phyloP scores from a whole-genome alignment of 2,329 filamentous ascomycete species.

The Cladorrhinum sp. region DNA sequence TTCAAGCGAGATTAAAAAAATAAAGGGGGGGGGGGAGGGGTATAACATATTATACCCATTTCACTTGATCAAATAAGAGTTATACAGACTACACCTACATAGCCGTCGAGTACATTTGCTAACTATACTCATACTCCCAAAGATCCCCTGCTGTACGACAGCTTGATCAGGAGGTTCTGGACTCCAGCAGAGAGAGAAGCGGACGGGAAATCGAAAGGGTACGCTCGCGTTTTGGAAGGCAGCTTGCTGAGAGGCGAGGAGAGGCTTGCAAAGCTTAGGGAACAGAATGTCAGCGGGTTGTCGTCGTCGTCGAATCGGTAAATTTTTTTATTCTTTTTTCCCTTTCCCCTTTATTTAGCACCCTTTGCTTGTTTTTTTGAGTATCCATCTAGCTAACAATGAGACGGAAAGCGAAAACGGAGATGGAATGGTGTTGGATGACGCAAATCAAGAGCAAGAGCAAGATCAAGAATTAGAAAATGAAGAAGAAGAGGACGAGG shows the following conservation, averaged over 20 bases:
- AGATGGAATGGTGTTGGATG: too few relatives aligned
- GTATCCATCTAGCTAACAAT: too few relatives aligned
- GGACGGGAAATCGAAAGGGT: conserved; percentile 72
- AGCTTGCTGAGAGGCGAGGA: conserved; percentile 75
- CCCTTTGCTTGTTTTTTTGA: too few relatives aligned
- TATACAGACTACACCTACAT: too few relatives aligned
- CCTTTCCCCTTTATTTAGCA: neutral
- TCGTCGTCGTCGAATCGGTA: neutral
- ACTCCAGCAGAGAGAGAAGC: conserved; percentile 68
- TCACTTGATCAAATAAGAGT: too few relatives aligned
- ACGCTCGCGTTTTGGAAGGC: conserved; percentile 73
- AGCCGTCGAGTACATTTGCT: too few relatives aligned
- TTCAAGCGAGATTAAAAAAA: too few relatives aligned
- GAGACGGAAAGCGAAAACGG: too few relatives aligned
- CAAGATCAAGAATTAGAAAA: too few relatives aligned
- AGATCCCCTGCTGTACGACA: conserved; percentile 81
- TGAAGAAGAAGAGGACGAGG: neutral
- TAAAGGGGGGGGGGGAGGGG: too few relatives aligned
- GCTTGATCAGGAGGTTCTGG: conserved; percentile 74
- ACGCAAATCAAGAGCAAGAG: neutral
- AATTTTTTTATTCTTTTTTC: neutral
- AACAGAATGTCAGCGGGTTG: neutral
- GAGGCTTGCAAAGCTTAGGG: conserved; percentile 49
- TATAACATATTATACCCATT: too few relatives aligned
- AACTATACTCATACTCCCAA: too few relatives aligned